A percentile compares a stretch with the other conserved stretches of the same genome.
Evolutionary conservation across 2,329 filamentous ascomycete species (phyloP).

Genomic region (Emmonsiellopsis sp.): DNA sequence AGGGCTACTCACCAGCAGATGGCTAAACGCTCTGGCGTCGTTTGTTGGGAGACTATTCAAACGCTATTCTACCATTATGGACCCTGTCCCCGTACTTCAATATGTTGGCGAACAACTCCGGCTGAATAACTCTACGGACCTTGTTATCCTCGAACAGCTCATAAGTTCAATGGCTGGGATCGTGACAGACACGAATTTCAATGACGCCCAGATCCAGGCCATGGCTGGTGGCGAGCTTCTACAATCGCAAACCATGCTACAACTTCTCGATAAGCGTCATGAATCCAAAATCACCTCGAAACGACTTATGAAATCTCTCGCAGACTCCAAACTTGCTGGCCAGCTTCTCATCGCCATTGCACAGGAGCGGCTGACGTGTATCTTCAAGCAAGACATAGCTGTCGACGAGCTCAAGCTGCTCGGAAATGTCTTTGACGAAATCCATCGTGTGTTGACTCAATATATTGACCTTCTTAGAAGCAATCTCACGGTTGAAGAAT

Average conservation of each 20-base stretch:
- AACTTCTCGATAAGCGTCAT: constrained; percentile 73
- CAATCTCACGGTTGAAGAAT: constrained; percentile 66
- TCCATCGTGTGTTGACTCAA: constrained; percentile 74
- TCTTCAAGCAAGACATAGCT: constrained; percentile 57
- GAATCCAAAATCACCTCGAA: constrained; percentile 65
- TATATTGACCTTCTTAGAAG: constrained; percentile 82
- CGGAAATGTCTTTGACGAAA: constrained; percentile 80
- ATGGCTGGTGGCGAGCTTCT: constrained; percentile 80
- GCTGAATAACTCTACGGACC: constrained; percentile 74
- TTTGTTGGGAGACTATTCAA: constrained; percentile 88
- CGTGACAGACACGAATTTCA: constrained; percentile 76
- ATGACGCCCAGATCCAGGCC: constrained; percentile 74
- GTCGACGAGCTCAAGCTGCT: constrained; percentile 81
- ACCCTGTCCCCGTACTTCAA: constrained; percentile 74
- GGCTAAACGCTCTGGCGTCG: constrained; percentile 81
- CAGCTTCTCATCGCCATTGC: constrained; percentile 83
- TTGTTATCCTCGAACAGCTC: constrained; percentile 85
- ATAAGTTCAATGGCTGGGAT: constrained; percentile 92
- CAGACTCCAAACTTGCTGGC: constrained; percentile 67
- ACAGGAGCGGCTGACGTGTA: constrained; percentile 79
- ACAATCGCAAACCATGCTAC: constrained; percentile 69
- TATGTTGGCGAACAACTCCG: constrained; percentile 82
- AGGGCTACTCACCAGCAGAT: constrained; percentile 73
- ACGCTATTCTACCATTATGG: constrained; percentile 67
- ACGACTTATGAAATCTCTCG: constrained; percentile 69